These are phyloP conservation scores for Hibiscus mutabilis DNA, from an alignment of 345 rosid genomes.

Conservation along the genomic window DNA sequence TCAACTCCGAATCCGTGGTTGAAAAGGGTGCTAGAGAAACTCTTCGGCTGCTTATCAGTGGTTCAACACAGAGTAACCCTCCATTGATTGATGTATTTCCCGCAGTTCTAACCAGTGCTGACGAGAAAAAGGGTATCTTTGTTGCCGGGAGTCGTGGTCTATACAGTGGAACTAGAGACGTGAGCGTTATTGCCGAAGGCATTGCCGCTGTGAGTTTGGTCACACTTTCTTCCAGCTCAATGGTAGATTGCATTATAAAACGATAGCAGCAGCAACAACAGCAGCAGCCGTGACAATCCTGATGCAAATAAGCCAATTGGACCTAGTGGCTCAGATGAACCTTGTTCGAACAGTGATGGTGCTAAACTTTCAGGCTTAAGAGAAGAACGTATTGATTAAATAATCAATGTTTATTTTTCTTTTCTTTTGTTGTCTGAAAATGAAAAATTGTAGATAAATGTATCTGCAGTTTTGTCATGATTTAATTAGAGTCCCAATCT, in stretches of 20 bases:
- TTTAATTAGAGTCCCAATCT: constrained; percentile 22
- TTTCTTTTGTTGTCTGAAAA: not conserved
- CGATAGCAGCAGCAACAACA: not conserved
- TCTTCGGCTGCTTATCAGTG: constrained; percentile 62
- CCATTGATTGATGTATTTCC: constrained; percentile 47
- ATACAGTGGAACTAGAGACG: constrained; percentile 46
- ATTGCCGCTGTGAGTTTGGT: constrained; percentile 42
- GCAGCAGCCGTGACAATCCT: not conserved
- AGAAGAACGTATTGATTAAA: constrained; percentile 13
- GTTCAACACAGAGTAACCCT: constrained; percentile 51
- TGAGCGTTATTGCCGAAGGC: constrained; percentile 39
- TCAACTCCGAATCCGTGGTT: constrained; percentile 46
- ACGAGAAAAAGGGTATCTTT: constrained; percentile 32
- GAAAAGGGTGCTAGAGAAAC: constrained; percentile 97
- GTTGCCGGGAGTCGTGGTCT: constrained; percentile 61
- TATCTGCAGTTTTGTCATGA: constrained; percentile 21
- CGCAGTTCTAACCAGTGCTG: constrained; percentile 27
- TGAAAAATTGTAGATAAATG: constrained; percentile 19
- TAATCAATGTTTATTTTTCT: not conserved
- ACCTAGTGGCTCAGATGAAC: constrained; percentile 16
- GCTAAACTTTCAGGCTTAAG: not conserved
- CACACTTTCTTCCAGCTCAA: constrained; percentile 28
- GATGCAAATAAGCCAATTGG: constrained; percentile 9
- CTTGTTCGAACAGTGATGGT: constrained; percentile 16
- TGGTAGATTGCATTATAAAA: constrained; percentile 7